Base-by-base conservation (phyloP, 179 eudicot species). In the Drosera spatulata region DNA sequence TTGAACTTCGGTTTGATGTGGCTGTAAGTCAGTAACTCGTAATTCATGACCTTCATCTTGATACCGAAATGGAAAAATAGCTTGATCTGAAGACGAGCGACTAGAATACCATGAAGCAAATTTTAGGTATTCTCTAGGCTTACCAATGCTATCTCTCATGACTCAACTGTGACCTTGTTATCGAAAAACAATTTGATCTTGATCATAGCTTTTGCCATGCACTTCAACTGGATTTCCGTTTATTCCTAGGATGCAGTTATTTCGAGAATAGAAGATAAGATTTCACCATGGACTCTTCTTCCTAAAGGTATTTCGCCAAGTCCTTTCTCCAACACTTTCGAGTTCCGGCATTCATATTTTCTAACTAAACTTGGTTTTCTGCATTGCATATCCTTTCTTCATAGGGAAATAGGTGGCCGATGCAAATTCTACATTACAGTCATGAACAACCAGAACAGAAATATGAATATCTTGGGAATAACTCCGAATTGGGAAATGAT, bases 231-330 rank as follows among this genome's bases (percentile, higher is more conserved):
- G 33, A n/a, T 56, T 4, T 41, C 46, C 14, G 45, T 40, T 60
- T 71, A 53, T 51, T 61, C 63, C 41, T 65, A 93, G 96, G 95
- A 86, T 74, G 77, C 76, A 51, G 56, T 82, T 50, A 69, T 66
- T 47, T 65, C 72, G 50, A 75, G 73, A 55, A 73, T 93, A 56
- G 93, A 86, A 69, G 85, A 84, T 55, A 81, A 73, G 68, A 81
- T 84, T 72, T 82, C 90, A 72, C 88, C 95, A 58, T 93, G 99
- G 99, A 80, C 84, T 65, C 83, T 89, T 82, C 87, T 93, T 66
- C 99, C 99, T 39, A 77, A 61, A 75, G 90, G 99, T 93, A 62
- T 39, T 39, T 46, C 33, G 33, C 33, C 33, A 22, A 22, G 33
- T 22, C 33, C 33, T 58, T 10, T 49, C 62, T 47, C 10, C 44